Conservation (phyloP, 768 basidiomycete species). For the Cyclocybe aegerita region DNA sequence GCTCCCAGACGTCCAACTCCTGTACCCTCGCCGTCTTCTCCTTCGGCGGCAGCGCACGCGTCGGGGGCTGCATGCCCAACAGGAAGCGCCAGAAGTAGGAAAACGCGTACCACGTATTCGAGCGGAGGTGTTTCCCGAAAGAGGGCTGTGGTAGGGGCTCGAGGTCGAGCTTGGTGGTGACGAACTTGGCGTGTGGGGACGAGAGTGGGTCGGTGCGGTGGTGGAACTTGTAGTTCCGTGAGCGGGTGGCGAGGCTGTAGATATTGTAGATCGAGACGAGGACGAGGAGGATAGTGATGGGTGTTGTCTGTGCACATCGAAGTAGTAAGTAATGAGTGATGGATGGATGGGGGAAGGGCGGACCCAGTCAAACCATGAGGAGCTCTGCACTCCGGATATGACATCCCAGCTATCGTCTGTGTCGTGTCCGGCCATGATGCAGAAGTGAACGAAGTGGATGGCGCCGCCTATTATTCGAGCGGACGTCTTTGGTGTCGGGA, state of each 20-base stretch:
- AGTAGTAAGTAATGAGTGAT: conserved; percentile 8
- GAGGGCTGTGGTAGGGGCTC: conserved; percentile 45
- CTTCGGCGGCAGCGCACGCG: conserved; percentile 31
- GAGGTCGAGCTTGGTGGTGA: conserved; percentile 51
- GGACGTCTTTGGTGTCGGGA: conserved; percentile 64
- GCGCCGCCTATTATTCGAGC: conserved; percentile 64
- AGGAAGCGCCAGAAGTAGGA: conserved; percentile 65
- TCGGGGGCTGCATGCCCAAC: conserved; percentile 55
- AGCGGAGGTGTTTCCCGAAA: conserved; percentile 39
- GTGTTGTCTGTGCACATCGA: conserved; percentile 52
- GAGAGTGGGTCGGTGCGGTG: conserved; percentile 61
- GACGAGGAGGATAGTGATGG: conserved; percentile 57
- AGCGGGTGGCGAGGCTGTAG: conserved; percentile 69
- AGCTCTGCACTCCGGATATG: conserved; percentile 65
- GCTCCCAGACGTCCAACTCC: conserved; percentile 77
- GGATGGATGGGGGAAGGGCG: conserved; percentile 17
- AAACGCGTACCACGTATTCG: conserved; percentile 51
- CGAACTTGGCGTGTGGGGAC: conserved; percentile 69
- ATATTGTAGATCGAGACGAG: conserved; percentile 55
- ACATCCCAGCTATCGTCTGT: conserved; percentile 80
- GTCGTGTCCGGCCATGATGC: conserved; percentile 59
- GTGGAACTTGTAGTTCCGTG: conserved; percentile 67
- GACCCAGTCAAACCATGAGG: conserved; percentile 83
- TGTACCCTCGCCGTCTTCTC: conserved; percentile 58
- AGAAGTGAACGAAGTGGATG: conserved; percentile 68